Evolutionary conservation across 2,329 filamentous ascomycete genomes (phyloP), one percentile per base, ranked within the genome.

Genomic region (Grosmannia huntii): DNA sequence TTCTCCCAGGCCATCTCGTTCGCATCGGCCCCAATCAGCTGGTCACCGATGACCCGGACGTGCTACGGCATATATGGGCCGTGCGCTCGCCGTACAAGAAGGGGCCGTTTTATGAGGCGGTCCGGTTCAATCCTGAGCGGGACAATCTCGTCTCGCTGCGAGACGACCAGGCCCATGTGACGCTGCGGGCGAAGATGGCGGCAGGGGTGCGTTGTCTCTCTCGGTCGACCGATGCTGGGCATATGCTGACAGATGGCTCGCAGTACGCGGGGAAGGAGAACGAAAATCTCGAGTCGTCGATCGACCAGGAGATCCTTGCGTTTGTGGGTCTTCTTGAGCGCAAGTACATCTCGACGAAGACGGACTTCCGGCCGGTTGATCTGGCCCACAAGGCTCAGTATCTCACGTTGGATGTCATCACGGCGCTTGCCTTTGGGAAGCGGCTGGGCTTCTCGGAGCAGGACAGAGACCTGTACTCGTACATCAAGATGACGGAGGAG

Each of bases 381-480:
- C 64, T 82, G 52, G 75, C 75, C 5, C 68, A 69, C 36, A 76
- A 77, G 57, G 71, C 75, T 2, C 76, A 79, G 57, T 81, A 73
- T 67, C 74, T 81, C 52, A 80, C 78, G 0, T 68, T 82, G 3
- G 79, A 83, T 61, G 75, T 81, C 46, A 79, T 83, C 60, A 76
- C 73, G 27, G 70, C 73, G 3, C 64, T 83, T 14, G 76, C 75
- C 0, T 76, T 81, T 31, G 79, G 78, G 49, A 65, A 72, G 53
- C 66, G 71, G 4, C 76, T 80, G 55, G 75, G 76, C 11, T 77
- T 75, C 62, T 65, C 78, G 4, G 69, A 72, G 7, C 60, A 68
- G 19, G 74, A 81, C 64, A 63, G 67, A 6, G 77, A 81, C 60
- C 65, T 72, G 1, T 74, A 73, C 58, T 70, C 68, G 49, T 79